A percentile compares a stretch with the other conserved stretches of the same genome.
These are phyloP conservation scores for Hymenoscyphus scutula DNA, from an alignment of 2,329 filamentous ascomycete genomes.

Conservation along the genomic window DNA sequence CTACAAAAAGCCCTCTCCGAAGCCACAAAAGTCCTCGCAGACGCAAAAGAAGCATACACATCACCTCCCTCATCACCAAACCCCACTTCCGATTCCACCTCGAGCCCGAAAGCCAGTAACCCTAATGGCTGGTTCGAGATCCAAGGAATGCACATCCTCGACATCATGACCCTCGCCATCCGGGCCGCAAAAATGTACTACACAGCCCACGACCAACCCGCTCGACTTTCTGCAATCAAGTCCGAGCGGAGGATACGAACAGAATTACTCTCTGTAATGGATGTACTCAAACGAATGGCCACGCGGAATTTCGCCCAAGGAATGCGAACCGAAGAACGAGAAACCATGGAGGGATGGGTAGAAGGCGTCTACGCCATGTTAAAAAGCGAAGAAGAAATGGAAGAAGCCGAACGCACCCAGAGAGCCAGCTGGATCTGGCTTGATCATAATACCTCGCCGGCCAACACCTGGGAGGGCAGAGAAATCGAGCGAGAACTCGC, in stretches of 20 bases:
- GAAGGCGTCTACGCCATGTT: conserved; percentile 74
- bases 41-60: conserved; percentile 44
- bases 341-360: conserved; percentile 77
- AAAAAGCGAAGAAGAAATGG: conserved; percentile 71
- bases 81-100: conserved; percentile 8
- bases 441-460: conserved; percentile 49
- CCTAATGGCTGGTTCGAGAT: conserved; percentile 73
- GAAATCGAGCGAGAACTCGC: conserved; percentile 77
- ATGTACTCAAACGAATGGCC: conserved; percentile 89
- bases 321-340: conserved; percentile 73
- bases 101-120: conserved; percentile 34
- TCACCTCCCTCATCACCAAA: conserved; percentile 24
- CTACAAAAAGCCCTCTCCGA: conserved; percentile 66
- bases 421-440: conserved; percentile 79
- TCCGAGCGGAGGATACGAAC: conserved; percentile 81
- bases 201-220: conserved; percentile 83
- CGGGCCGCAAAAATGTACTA: conserved; percentile 95
- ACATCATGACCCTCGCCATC: conserved; percentile 93
- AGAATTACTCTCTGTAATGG: conserved; percentile 82
- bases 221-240: conserved; percentile 81
- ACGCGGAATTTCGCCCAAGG: conserved; percentile 82
- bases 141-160: conserved; percentile 87
- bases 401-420: conserved; percentile 64
- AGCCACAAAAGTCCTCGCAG: conserved; percentile 64
- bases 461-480: conserved; percentile 57